These are phyloP conservation scores for Plectosphaerella sp. DNA, from an alignment of 2,329 filamentous ascomycete genomes.

Conservation along the genomic window DNA sequence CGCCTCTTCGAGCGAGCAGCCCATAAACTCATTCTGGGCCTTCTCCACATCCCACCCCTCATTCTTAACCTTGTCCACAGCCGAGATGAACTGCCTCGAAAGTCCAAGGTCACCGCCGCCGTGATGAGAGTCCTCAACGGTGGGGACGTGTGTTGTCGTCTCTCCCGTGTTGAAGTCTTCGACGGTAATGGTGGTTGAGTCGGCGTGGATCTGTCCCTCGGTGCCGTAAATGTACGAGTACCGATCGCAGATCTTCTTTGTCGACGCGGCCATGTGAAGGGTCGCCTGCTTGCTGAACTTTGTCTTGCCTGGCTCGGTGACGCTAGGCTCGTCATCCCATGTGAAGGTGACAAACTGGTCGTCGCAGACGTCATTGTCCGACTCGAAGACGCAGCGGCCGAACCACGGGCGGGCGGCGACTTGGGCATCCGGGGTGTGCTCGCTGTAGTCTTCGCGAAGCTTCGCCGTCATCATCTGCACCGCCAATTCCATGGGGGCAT, in stretches of 20 bases:
- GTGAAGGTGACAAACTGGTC: constrained; percentile 85
- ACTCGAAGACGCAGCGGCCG: constrained; percentile 86
- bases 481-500: constrained; percentile 47
- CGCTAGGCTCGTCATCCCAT: constrained; percentile 83
- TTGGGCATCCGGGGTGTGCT: constrained; percentile 39
- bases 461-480: constrained; percentile 35
- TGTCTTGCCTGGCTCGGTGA: constrained; percentile 93
- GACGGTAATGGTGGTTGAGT: constrained; percentile 71
- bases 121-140: constrained; percentile 9
- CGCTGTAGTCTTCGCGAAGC: constrained; percentile 50
- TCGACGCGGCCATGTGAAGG: constrained; percentile 93
- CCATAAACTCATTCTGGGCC: constrained; percentile 73
- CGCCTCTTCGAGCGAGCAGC: constrained; percentile 80
- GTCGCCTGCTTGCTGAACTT: constrained; percentile 70
- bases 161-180: constrained; percentile 42
- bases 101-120: constrained; percentile 41
- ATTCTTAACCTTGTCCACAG: constrained; percentile 75
- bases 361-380: constrained; percentile 90
- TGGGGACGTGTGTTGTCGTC: constrained; percentile 9
- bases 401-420: constrained; percentile 66
- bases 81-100: constrained; percentile 75
- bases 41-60: constrained; percentile 58
- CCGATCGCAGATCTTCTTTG: constrained; percentile 79
- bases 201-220: constrained; percentile 79
- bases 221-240: constrained; percentile 84